These are phyloP conservation scores for Aquilaria sinensis DNA, from an alignment of 345 rosid species.

Conservation along the genomic window DNA sequence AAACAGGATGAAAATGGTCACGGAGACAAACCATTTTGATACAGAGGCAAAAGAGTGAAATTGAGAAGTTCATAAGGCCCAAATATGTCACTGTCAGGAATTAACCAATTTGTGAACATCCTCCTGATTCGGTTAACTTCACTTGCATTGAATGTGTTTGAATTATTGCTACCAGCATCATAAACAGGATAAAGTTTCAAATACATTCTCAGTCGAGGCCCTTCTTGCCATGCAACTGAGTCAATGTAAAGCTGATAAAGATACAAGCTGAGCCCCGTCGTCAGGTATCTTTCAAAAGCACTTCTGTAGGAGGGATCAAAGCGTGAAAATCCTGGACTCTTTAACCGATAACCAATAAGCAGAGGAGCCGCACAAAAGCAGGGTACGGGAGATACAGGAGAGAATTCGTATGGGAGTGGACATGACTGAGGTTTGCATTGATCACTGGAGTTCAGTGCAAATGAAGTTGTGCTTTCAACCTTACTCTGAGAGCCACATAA, in stretches of 20 bases:
- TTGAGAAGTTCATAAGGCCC: conserved; percentile 91
- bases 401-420: conserved; percentile 58
- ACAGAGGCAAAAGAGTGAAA: conserved; percentile 54
- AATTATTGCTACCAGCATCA: conserved; percentile 18
- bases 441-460: conserved; percentile 18
- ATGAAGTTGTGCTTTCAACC: conserved; percentile 11
- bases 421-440: conserved; percentile 47
- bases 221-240: conserved; percentile 48
- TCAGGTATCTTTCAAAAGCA: conserved; percentile 44
- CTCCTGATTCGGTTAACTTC: conserved; percentile 54
- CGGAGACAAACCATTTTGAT: conserved; percentile 54
- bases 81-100: conserved; percentile 56
- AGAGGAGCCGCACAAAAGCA: conserved; percentile 89
- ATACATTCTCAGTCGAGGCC: conserved; percentile 78
- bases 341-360: conserved; percentile 69
- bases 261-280: conserved; percentile 44
- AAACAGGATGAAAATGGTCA: conserved; percentile 4
- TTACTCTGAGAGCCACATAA: conserved; percentile 42
- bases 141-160: conserved; percentile 47
- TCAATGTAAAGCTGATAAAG: conserved; percentile 49
- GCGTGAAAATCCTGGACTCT: conserved; percentile 84
- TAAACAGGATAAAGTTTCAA: conserved; percentile 63
- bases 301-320: conserved; percentile 38
- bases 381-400: conserved; percentile 28
- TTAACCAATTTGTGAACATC: conserved; percentile 74